phyloP scores from a whole-genome alignment of 768 basidiomycete genomes.

The Podaxis carcinomalis region DNA sequence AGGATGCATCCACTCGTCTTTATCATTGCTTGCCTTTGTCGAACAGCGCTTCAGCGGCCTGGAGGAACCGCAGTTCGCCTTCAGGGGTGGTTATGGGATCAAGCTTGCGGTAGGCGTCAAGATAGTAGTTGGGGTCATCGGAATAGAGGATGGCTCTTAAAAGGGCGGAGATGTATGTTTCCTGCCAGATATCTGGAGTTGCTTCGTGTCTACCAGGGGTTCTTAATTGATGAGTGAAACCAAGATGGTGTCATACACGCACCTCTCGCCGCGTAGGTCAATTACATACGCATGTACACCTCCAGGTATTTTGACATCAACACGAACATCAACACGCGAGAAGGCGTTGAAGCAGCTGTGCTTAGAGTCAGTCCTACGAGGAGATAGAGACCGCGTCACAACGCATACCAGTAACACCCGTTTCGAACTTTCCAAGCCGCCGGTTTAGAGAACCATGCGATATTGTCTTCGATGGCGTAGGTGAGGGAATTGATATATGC shows the following conservation, averaged over 20 bases:
- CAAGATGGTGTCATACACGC: slow-evolving; percentile 22
- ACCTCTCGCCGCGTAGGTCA: slow-evolving; percentile 93
- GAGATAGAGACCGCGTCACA: not conserved
- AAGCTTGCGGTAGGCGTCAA: slow-evolving; percentile 93
- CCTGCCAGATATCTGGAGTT: slow-evolving; percentile 92
- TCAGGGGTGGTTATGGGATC: slow-evolving; percentile 91
- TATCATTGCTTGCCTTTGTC: slow-evolving; percentile 52
- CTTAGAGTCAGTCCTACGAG: not conserved
- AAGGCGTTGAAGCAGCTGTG: slow-evolving; percentile 95
- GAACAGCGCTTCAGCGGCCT: slow-evolving; percentile 87
- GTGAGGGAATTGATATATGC: slow-evolving; percentile 99
- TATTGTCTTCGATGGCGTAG: slow-evolving; percentile 87
- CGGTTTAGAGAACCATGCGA: slow-evolving; percentile 89
- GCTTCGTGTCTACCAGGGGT: slow-evolving; percentile 72
- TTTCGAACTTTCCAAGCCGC: slow-evolving; percentile 86
- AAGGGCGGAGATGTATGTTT: slow-evolving; percentile 92
- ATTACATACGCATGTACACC: slow-evolving; percentile 94
- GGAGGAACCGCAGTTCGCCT: slow-evolving; percentile 85
- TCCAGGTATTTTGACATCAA: slow-evolving; percentile 98
- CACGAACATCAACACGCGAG: slow-evolving; percentile 91
- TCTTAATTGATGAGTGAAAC: not conserved
- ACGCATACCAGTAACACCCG: slow-evolving; percentile 84
- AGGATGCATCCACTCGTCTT: not conserved
- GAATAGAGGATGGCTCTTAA: slow-evolving; percentile 92
- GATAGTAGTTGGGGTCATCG: slow-evolving; percentile 86